Evolutionary conservation across 306 rosid species (phyloP), one percentile per base, ranked within the genome.

Genomic region (Cyamopsis tetragonoloba): DNA sequence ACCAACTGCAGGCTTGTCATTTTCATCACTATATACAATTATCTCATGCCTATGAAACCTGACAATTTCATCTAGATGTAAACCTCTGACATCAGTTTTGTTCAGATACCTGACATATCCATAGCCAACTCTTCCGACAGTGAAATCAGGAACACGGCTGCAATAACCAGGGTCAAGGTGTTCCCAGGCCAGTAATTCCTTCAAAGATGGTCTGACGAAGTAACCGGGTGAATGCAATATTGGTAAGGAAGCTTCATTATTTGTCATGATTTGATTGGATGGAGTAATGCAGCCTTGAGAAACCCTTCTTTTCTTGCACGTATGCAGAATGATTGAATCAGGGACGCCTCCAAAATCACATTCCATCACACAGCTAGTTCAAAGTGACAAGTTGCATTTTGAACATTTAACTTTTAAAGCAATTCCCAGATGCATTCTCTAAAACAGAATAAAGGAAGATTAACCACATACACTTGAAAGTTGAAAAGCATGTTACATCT

Each of bases 61-160:
- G 12, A 93, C 91, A 62, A 90, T 84, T 17, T 73, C 62, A 64
- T 88, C 86, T 22, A 89, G 71, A 9, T 72, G 75, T 47, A 93
- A 84, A 26, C 83, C 61, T 82, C 91, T 80, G 10, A 89, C 74
- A 62, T 93, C 98, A 47, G 95, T 93, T 62, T 87, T 62, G 46
- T 78, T 81, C 51, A 80, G 62, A 83, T 51, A 93, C 82, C 78
- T 89, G 58, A 88, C 85, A 62, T 77, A 85, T 23, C 97, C 99
- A 78, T 76, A 90, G 77, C 91, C 95, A 62, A 62, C 38, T 62
- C 95, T 87, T 50, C 98, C 98, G 47, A 93, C 76, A 0, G 86
- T 84, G 51, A 93, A 93, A 78, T 86, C 79, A 17, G 84, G 79
- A 47, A 89, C 91, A 31, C 78, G 81, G 38, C 84, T 65, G 74